Evolutionary conservation across 257 asterid genomes (phyloP).

Genomic region (Solanum chmielewskii): DNA sequence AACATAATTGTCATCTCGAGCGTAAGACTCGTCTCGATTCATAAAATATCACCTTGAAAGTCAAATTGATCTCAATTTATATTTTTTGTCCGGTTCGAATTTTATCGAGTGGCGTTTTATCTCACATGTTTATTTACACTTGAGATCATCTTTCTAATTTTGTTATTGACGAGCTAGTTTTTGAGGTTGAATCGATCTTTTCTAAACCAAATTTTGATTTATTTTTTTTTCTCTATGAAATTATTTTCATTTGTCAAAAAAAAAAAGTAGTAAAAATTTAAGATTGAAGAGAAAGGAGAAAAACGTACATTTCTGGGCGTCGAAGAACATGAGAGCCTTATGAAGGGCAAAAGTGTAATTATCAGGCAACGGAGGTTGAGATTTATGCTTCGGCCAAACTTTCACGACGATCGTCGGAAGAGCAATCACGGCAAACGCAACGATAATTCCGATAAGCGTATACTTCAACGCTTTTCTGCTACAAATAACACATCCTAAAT

Average conservation of each 20-base stretch:
- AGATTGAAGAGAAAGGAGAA: background rate
- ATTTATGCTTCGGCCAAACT: slow-evolving; percentile 31
- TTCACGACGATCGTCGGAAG: slow-evolving; percentile 48
- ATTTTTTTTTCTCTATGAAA: background rate
- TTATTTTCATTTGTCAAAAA: background rate
- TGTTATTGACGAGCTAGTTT: background rate
- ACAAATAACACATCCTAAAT: slow-evolving; percentile 61
- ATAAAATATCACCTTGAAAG: no score
- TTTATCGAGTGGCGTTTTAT: background rate
- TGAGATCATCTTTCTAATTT: background rate
- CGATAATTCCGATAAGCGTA: slow-evolving; percentile 12
- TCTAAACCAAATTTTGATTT: background rate
- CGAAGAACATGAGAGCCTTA: slow-evolving; percentile 74
- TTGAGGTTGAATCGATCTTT: background rate
- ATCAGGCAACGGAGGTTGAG: slow-evolving; percentile 46
- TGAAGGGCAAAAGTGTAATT: slow-evolving; percentile 56
- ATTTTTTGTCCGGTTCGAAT: fast-evolving
- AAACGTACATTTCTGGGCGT: slow-evolving; percentile 88
- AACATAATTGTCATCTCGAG: no score
- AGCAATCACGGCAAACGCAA: slow-evolving; percentile 44
- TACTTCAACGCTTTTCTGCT: slow-evolving; percentile 51
- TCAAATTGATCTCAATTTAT: background rate
- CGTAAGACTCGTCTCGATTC: no score
- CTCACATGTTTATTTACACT: background rate
- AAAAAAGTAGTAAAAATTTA: background rate